phyloP scores from a whole-genome alignment of 768 basidiomycete genomes.

The Boletus sp. region DNA sequence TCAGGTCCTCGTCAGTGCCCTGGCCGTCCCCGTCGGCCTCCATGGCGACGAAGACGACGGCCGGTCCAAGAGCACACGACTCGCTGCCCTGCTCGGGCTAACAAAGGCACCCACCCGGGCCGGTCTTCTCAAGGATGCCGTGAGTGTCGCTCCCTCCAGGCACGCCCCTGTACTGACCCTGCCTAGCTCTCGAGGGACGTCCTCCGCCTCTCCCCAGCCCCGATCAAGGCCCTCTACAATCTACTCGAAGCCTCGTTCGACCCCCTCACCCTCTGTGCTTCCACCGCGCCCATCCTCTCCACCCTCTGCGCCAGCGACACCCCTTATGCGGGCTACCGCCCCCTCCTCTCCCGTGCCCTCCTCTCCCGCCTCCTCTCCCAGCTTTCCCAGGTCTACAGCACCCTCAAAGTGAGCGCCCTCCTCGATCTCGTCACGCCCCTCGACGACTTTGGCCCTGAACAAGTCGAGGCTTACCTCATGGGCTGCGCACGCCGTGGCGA shows the following conservation, averaged over 20 bases:
- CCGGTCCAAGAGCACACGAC: conserved; percentile 61
- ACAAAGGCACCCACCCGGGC: conserved; percentile 76
- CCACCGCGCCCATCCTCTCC: conserved; percentile 76
- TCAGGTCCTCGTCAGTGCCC: conserved; percentile 59
- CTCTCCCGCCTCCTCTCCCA: conserved; percentile 89
- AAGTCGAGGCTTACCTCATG: conserved; percentile 91
- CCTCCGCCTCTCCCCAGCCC: conserved; percentile 71
- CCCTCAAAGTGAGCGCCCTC: conserved; percentile 76
- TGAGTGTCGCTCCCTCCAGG: conserved; percentile 38
- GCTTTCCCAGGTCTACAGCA: conserved; percentile 89
- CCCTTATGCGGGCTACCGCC: conserved; percentile 78
- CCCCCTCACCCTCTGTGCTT: conserved; percentile 79
- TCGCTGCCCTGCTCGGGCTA: conserved; percentile 85
- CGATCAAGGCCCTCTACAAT: conserved; percentile 78
- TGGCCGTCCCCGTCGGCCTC: conserved; percentile 85
- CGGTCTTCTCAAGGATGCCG: conserved; percentile 78
- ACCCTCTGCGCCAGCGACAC: conserved; percentile 42
- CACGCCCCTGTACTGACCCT: background rate
- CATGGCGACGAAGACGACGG: conserved; percentile 51
- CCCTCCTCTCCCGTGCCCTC: conserved; percentile 86
- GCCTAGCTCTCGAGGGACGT: conserved; percentile 75
- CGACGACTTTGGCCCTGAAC: conserved; percentile 58
- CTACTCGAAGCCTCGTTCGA: conserved; percentile 94
- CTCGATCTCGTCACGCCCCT: conserved; percentile 78
- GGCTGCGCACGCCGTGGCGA: conserved; percentile 86